Base-by-base conservation (phyloP, 2,329 filamentous ascomycete genomes). In the Stemphylium lycopersici region DNA sequence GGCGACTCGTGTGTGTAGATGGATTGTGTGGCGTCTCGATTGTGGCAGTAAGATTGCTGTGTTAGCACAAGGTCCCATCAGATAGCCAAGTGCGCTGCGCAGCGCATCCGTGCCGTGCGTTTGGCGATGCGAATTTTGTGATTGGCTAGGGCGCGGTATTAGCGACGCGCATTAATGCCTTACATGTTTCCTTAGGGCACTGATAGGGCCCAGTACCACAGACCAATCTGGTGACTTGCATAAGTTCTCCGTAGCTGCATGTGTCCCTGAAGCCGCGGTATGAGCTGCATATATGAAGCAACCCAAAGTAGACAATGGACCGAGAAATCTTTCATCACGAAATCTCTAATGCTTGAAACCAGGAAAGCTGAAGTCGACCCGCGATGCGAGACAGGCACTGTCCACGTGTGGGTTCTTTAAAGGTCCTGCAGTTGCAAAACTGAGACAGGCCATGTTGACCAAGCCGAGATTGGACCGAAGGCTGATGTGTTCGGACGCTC, bases 191-290 rank as follows among this genome's bases (percentile, higher is more conserved):
- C 39, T 46, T 43, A 33, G 47, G 26, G 37, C 26, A 15, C 36
- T 37, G 42, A 48, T 42, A 20, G 34, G 42, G 33, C 37, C 43
- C 22, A 38, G 33, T 49, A 43, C 40, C 33, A 26, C 31, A 42
- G 41, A 54, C 55, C 43, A 42, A 48, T 52, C 8, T 45, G 54
- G 52, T 52, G 48, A 48, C 44, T 31, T 58, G 55, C 60, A 62
- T 62, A 49, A 56, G 52, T 44, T 26, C 32, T 20, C 20, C 36
- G 32, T 54, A 48, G 48, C 45, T 56, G 43, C 45, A 48, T 37
- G 34, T 46, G 37, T 31, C 38, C 46, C 22, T 46, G 44, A 37
- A 26, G 18, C 36, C 22, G 38, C 38, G 47, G 41, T 43, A 47
- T 44, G 43, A 52, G 41, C 40, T 49, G 57, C 51, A 40, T 58